Evolutionary conservation across 2,329 filamentous ascomycete genomes (phyloP), one percentile per base, ranked within the genome.

Genomic region (Scedosporium boydii): DNA sequence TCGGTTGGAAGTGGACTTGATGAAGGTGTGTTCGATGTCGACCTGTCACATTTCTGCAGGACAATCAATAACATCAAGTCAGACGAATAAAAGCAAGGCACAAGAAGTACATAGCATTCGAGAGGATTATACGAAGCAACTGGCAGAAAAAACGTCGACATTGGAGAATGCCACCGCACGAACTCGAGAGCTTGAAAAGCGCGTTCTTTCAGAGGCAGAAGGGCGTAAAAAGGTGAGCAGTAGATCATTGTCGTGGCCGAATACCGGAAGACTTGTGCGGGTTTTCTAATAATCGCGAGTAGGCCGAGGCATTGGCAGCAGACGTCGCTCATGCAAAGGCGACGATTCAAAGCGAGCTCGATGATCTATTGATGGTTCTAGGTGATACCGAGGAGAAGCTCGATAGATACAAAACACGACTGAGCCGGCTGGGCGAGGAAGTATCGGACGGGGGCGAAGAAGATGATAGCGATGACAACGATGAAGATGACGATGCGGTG

Each of bases 351-450:
- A 80, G 83, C 2, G 90, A 95, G 72, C 78, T 93, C 56, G 90
- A 95, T 67, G 90, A 95, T 72, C 78, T 93, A 61, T 76, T 95
- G 42, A 89, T 93, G 77, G 87, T 95, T 4, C 91, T 93, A 73
- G 86, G 85, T 14, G 90, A 95, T 70, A 71, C 92, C 18, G 90
- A 95, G 73, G 88, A 91, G 61, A 93, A 93, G 75, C 79, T 86
- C 58, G 80, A 82, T 51, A 85, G 84, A 68, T 91, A 93, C 70
- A 93, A 90, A 81, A 88, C 76, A 71, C 87, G 84, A 58, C 78
- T 92, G 14, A 82, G 83, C 68, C 83, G 81, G 23, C 77, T 91
- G 18, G 89, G 89, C 3, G 83, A 90, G 69, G 78, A 80, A 64
- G 85, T 93, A 9, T 92, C 90, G 1, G 90, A 93, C 66, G 88